Evolutionary conservation across 2,329 filamentous ascomycete species (phyloP), one percentile per base, ranked within the genome.

Genomic region (Neonectria neomacrospora): DNA sequence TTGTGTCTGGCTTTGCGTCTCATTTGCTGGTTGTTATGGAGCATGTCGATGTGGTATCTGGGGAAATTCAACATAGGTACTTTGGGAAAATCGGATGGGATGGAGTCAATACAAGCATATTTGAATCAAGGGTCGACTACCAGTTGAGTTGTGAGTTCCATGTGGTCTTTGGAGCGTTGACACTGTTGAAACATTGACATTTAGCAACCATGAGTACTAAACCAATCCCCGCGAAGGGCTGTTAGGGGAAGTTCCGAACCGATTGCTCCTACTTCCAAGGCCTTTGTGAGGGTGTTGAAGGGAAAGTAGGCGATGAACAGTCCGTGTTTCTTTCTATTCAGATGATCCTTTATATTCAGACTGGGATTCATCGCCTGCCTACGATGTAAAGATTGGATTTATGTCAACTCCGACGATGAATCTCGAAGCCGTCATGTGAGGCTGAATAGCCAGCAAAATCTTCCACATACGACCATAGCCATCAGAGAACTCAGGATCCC

Each of bases 391-490:
- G 5, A 30, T 7, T 30, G 6, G 28, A 7, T 30, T 8, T 5
- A 8, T 37, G 12, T n/a, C 5, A 37, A 37, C 34, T 37, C 3
- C 7, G 34, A 8, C 34, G 0, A n/a, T 37, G 14, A 14, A 37
- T 37, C 34, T n/a, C 34, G 14, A 37, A n/a, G 6, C 16, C 14
- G n/a, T 12, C 5, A 16, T 2, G 16, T 37, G 6, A 37, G 34
- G 34, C 34, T 37, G 14, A 8, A 37, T n/a, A 37, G 34, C 6
- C 6, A 1, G 1, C 34, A 16, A 3, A n/a, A 4, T 16, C 34
- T 16, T 37, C 6, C 34, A 69, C 65, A 69, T 69, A 69, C 61
- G 65, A 66, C 63, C 67, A 69, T 34, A 68, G 67, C 55, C 56
- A 51, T 44, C 41, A 54, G 58, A 50, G 34, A 66, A 63, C 50